Base-by-base conservation (phyloP, 768 basidiomycete species). In the Ramaria sp. region DNA sequence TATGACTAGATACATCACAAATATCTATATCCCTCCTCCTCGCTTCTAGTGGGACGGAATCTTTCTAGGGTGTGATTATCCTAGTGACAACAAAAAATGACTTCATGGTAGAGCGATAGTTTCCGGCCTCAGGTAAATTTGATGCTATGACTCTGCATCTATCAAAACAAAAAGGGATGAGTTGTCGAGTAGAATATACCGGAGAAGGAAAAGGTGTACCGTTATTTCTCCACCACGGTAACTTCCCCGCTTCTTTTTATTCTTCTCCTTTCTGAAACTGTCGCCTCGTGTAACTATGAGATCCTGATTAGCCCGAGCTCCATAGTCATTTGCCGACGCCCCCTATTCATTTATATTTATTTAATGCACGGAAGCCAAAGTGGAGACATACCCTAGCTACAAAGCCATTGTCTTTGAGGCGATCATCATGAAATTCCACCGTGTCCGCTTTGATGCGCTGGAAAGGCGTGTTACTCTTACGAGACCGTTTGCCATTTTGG, bases 241-340 rank as follows among this genome's bases (percentile, higher is more conserved):
- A 59, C 86, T 91, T 3, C 93, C 95, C 63, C 88, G 76, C 73
- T 99, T 99, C 74, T 98, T 98, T 81, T 98, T 99, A 74, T 96
- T 97, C 73, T 99, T 99, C 77, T 96, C 95, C 71, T 98, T 99
- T 54, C 92, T 80, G 76, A 99, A 99, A 2, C 91, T 91, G 49
- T 89, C 86, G 2, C 95, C 95, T 1, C 93, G 81, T 3, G 95
- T 98, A 27, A 93, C 88, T 60, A 95, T 86, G 60, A 99, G 73
- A 69, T 98, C 96, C 39, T 78, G 76, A 61, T 84, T 83, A 0
- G 95, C 95, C 54, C 77, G 78, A 31, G 82, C 84, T 19, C 95
- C 95, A 63, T 99, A 99, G 67, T 98, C 96, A 60, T 84, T 84
- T 22, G 61, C 61, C 1, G 75, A 74, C 0, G 80, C 90, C 2